phyloP scores from a whole-genome alignment of 805 yeast species.

The Pichia californica region DNA sequence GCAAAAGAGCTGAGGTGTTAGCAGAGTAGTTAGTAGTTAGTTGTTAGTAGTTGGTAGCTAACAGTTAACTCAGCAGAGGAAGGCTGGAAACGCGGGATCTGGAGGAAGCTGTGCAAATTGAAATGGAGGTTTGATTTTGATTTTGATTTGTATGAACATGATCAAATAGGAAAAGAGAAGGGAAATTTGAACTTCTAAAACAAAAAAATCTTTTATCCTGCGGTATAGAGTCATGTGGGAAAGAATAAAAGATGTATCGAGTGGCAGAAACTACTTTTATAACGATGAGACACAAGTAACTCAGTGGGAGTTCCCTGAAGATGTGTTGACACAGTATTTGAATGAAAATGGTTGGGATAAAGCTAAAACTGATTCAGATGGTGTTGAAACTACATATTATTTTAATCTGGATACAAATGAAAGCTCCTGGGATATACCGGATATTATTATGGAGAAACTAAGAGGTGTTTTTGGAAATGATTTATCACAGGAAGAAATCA shows the following conservation, averaged over 20 bases:
- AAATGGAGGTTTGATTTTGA: no score
- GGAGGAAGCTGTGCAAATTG: no score
- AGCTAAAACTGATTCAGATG: constrained; percentile 32
- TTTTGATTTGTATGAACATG: no score
- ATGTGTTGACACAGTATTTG: constrained; percentile 35
- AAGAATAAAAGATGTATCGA: constrained; percentile 49
- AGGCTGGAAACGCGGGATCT: constrained; percentile 2
- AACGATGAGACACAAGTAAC: constrained; percentile 60
- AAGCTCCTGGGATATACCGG: constrained; percentile 80
- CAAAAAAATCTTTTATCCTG: no score
- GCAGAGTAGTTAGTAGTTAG: no score
- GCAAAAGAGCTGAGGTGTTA: no score
- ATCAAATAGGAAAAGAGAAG: background rate
- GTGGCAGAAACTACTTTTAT: constrained; percentile 66
- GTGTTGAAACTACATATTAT: constrained; percentile 45
- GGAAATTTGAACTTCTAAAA: background rate
- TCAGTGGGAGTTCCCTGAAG: constrained; percentile 76
- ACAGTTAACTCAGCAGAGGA: no score
- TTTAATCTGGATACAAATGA: constrained; percentile 57
- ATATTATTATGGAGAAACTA: constrained; percentile 28
- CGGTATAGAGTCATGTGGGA: constrained; percentile 44
- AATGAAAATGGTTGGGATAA: constrained; percentile 40
- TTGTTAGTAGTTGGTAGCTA: no score
- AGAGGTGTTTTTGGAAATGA: constrained; percentile 14
- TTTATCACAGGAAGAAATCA: constrained; percentile 10